These are phyloP conservation scores for Eimeria maxima DNA, from an alignment of 169 alveolate species.

Conservation along the genomic window DNA sequence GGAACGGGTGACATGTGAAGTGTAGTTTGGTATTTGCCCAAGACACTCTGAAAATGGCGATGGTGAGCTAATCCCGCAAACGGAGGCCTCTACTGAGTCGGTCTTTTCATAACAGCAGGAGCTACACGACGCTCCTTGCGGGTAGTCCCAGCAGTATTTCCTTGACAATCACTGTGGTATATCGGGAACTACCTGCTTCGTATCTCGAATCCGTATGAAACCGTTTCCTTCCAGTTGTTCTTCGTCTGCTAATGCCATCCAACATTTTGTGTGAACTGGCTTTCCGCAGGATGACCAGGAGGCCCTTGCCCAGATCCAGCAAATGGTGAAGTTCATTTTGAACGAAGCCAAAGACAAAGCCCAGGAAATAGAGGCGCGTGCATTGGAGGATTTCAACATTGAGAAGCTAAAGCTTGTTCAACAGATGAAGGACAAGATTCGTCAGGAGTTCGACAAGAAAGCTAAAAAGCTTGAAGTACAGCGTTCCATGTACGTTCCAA, in stretches of 20 bases:
- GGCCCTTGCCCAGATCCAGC: constrained; percentile 96
- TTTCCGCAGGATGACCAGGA: constrained; percentile 93
- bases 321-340: constrained; percentile 96
- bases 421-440: constrained; percentile 94
- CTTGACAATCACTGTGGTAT: not conserved
- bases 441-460: constrained; percentile 89
- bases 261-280: not conserved
- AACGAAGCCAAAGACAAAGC: constrained; percentile 97
- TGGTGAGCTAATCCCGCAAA: not conserved
- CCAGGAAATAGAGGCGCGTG: constrained; percentile 95
- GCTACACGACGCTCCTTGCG: not conserved
- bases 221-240: not conserved
- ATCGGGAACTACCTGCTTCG: not conserved
- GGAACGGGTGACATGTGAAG: constrained; percentile 62
- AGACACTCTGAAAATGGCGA: constrained; percentile 70
- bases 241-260: not conserved
- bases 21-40: not conserved
- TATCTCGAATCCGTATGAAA: not conserved
- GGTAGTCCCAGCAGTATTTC: not conserved
- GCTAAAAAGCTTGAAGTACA: constrained; percentile 89
- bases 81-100: too few species aligned
- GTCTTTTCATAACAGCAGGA: not conserved
- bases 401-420: constrained; percentile 95
- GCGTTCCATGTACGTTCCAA: constrained; percentile 82
- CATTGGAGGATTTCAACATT: constrained; percentile 95